Evolutionary conservation across 164 flowering plant genomes (phyloP).

Genomic region (Vitis labrusca): DNA sequence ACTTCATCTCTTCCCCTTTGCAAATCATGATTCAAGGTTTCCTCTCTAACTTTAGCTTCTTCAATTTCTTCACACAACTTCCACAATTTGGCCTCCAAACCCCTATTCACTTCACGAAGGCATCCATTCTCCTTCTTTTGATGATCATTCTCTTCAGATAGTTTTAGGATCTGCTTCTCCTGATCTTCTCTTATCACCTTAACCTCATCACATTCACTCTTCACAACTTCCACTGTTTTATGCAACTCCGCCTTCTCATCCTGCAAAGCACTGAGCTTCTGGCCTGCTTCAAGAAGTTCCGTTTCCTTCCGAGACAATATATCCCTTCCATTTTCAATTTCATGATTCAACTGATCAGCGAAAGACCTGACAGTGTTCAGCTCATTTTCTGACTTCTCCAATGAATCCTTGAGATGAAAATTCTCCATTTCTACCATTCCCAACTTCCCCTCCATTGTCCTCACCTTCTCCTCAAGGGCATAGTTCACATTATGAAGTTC

Average conservation of each 20-base stretch:
- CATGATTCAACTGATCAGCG: constrained; percentile 26
- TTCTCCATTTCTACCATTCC: constrained; percentile 32
- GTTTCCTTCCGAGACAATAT: constrained; percentile 31
- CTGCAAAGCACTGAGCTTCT: constrained; percentile 15
- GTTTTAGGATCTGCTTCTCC: constrained; percentile 30
- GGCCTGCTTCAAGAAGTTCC: constrained; percentile 40
- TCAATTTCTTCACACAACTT: constrained; percentile 25
- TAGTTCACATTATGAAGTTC: constrained; percentile 30
- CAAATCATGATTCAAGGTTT: constrained; percentile 29
- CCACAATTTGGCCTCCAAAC: constrained; percentile 26
- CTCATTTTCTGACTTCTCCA: constrained; percentile 38
- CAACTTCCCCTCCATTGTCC: constrained; percentile 25
- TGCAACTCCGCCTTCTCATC: constrained; percentile 30
- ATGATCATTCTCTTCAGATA: constrained; percentile 29
- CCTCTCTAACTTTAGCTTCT: constrained; percentile 27
- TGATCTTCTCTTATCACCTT: constrained; percentile 30
- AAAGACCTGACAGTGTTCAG: constrained; percentile 22
- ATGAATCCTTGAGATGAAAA: constrained; percentile 31
- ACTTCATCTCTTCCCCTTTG: constrained; percentile 27
- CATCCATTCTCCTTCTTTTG: constrained; percentile 23
- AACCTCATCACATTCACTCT: constrained; percentile 24
- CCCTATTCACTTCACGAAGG: constrained; percentile 19
- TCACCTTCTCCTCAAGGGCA: constrained; percentile 35
- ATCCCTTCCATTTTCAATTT: constrained; percentile 32
- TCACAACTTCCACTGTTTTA: constrained; percentile 22